Evolutionary conservation across 768 basidiomycete species (phyloP), one percentile per base, ranked within the genome.

Genomic region (Tubosaeta sp.): DNA sequence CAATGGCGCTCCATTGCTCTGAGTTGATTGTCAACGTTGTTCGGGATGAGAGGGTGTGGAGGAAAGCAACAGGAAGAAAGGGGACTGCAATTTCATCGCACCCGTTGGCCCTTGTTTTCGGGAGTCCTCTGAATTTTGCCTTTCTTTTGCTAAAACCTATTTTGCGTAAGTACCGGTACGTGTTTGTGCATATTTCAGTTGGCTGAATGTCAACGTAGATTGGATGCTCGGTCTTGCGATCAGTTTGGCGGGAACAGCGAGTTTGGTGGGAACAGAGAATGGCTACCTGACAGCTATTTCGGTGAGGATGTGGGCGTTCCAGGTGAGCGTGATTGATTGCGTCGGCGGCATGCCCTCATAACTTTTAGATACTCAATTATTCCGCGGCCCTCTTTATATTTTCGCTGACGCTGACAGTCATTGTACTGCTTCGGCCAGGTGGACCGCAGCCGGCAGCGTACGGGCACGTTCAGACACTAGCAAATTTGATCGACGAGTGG

Each of bases 401-500:
- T 38, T 52, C 62, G 4, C 34, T 68, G n/a, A 27, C 51, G 11
- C 40, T 69, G 21, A 55, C 50, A 0, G 31, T 35, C 14, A 22
- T 59, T 24, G 59, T 54, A 3, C 29, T 59, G 22, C 25, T 32
- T 29, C 56, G 25, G 25, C 66, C 58, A 8, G 51, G 36, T 16
- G 67, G 67, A 3, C 55, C 59, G 0, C 69, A 70, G 32, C 69
- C 63, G 0, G 64, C 60, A 4, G 55, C 64, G n/a, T 71, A 70
- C 24, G 67, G 69, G 3, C 68, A 70, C 19, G 44, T 71, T 1
- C 64, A 69, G 41, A 71, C 66, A 14, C 59, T 71, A 14, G 67
- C 62, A 3, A 68, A 70, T 42, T 48, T 70, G 47, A 57, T 69
- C 31, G 70, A 71, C 49, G 67, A 71, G 14, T 66, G 70, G 70